Evolutionary conservation across 2,329 filamentous ascomycete genomes (phyloP), one percentile per base, ranked within the genome.

Genomic region (Pseudocercospora ulei): DNA sequence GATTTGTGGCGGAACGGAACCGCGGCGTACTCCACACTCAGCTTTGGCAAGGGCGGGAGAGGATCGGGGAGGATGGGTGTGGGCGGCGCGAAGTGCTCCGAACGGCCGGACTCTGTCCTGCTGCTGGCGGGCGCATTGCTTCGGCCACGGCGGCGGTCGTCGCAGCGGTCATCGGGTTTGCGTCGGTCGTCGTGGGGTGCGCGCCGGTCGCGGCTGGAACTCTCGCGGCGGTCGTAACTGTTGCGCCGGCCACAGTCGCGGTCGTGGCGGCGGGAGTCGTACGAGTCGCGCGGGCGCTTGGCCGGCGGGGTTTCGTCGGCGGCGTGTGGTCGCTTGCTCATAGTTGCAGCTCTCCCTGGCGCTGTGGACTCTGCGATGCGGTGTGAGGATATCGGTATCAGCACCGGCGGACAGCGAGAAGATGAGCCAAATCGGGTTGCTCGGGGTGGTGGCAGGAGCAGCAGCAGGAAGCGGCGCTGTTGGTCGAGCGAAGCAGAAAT

Each of bases 1-100:
- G 58, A 60, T 25, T 53, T 56, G 51, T 62, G 60, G 12, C 46
- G 47, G 44, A 62, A 62, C 14, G 56, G 51, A 2, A 55, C 53
- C 17, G 43, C 41, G 5, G 45, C 47, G 23, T 56, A 52, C 6
- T 49, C 44, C 18, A 49, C 39, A 2, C 27, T 35, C 16, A 62
- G 48, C 1, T 40, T 18, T 9, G 59, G 59, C 1, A 60, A 48
- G 5, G 47, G 43, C 9, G 59, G 59, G 7, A 60, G 42, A 47
- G 19, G 46, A 16, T 24, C 7, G 31, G 17, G 23, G 19, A 23
- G 18, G 11, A 24, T 11, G n/a, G 18, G 30, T 9, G 11, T 19
- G 18, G 6, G 18, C 18, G 11, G 14, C n/a, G 28, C n/a, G n/a
- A n/a, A n/a, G n/a, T n/a, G n/a, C n/a, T n/a, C n/a, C n/a, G n/a